Evolutionary conservation across 2,329 filamentous ascomycete genomes (phyloP).

Genomic region (Penicillium sp.): DNA sequence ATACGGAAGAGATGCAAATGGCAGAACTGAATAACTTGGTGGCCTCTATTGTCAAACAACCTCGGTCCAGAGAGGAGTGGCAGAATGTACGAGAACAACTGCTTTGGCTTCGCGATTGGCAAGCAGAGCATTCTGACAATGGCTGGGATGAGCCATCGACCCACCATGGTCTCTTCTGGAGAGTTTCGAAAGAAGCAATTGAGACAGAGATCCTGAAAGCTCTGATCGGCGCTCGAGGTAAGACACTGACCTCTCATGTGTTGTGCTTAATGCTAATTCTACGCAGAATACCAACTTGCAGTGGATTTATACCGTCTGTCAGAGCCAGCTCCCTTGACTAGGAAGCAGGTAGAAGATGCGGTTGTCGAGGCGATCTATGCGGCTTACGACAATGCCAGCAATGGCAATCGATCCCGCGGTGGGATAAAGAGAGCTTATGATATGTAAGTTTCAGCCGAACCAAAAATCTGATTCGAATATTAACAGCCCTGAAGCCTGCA

Average conservation of each 20-base stretch:
- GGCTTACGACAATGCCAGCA: constrained; percentile 64
- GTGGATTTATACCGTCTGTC: constrained; percentile 41
- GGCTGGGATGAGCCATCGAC: constrained; percentile 27
- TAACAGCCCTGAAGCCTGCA: constrained; percentile 32
- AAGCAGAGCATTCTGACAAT: constrained; percentile 27
- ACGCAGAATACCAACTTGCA: constrained; percentile 41
- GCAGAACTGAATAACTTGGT: constrained; percentile 55
- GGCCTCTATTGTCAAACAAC: constrained; percentile 44
- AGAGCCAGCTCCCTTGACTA: constrained; percentile 37
- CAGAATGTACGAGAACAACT: constrained; percentile 48
- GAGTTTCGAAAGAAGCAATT: constrained; percentile 47
- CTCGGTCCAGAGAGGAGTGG: constrained; percentile 51
- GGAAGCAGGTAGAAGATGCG: constrained; percentile 50
- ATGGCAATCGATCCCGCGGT: constrained; percentile 62
- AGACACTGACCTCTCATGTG: neutral
- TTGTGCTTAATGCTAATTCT: constrained; percentile 12
- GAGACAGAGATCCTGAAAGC: constrained; percentile 59
- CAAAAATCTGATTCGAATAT: neutral
- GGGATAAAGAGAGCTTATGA: constrained; percentile 62
- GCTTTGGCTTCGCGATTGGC: constrained; percentile 63
- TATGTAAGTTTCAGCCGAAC: constrained; percentile 42
- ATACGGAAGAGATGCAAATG: constrained; percentile 52
- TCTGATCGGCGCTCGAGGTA: constrained; percentile 49
- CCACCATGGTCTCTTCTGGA: constrained; percentile 49
- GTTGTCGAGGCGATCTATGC: constrained; percentile 54